These are phyloP conservation scores for Suillus subalutaceus DNA, from an alignment of 768 basidiomycete genomes.

Conservation along the genomic window DNA sequence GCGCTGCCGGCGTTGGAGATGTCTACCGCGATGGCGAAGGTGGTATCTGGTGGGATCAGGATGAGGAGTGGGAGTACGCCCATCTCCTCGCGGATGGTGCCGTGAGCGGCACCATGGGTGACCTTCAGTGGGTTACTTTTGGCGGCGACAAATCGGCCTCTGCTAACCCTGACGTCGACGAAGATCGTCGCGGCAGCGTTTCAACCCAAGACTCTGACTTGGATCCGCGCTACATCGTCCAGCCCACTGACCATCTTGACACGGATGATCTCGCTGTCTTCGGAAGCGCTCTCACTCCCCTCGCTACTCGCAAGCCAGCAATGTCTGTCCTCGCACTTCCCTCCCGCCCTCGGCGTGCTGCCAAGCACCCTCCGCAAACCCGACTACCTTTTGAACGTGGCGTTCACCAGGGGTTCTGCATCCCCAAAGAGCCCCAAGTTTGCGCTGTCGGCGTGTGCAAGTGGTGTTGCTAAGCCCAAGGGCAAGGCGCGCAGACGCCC, in stretches of 20 bases:
- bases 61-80: conserved; percentile 70
- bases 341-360: conserved; percentile 35
- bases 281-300: conserved; percentile 28
- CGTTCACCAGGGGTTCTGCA: conserved; percentile 24
- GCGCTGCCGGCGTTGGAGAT: conserved; percentile 42
- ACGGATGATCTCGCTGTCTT: conserved; percentile 41
- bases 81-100: conserved; percentile 50
- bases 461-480: conserved; percentile 17
- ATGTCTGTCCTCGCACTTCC: conserved; percentile 41
- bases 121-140: conserved; percentile 50
- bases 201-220: conserved; percentile 59
- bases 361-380: conserved; percentile 42
- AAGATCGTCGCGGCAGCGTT: conserved; percentile 46
- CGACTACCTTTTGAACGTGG: conserved; percentile 36
- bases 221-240: conserved; percentile 51
- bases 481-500: conserved; percentile 43
- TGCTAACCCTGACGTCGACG: conserved; percentile 15
- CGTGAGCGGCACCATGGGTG: conserved; percentile 25
- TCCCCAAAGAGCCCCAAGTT: conserved; percentile 21
- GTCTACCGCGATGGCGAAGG: conserved; percentile 65
- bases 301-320: conserved; percentile 32
- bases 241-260: conserved; percentile 32
- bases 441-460: conserved; percentile 14
- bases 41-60: conserved; percentile 70
- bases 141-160: conserved; percentile 29